phyloP scores from a whole-genome alignment of 495 filamentous ascomycete species.

The Xylaria nigripes region DNA sequence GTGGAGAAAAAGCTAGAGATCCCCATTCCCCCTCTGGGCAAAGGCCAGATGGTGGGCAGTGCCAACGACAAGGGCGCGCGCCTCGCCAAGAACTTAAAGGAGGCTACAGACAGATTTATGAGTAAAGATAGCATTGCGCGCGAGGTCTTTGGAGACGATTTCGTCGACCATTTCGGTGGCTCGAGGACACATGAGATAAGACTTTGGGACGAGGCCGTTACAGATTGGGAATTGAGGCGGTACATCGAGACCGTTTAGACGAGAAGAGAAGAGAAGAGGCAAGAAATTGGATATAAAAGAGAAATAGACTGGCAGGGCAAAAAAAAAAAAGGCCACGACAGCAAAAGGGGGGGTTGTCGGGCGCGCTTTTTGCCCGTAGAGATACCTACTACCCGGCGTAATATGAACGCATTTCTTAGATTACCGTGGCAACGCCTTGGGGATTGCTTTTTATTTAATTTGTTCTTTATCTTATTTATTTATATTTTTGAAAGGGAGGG shows the following conservation, averaged over 20 bases:
- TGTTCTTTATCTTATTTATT: too few relatives aligned
- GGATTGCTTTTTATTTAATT: too few relatives aligned
- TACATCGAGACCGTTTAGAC: slow-evolving; percentile 65
- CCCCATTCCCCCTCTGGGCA: slow-evolving; percentile 70
- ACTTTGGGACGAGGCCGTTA: slow-evolving; percentile 91
- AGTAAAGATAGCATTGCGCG: slow-evolving; percentile 71
- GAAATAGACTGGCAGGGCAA: too few relatives aligned
- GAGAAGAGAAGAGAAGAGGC: background rate
- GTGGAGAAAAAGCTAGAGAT: slow-evolving; percentile 85
- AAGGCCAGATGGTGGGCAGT: slow-evolving; percentile 70
- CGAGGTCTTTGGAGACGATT: slow-evolving; percentile 87
- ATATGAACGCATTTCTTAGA: too few relatives aligned
- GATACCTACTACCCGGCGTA: too few relatives aligned
- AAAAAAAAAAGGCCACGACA: too few relatives aligned
- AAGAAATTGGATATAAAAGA: too few relatives aligned
- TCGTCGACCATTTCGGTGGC: slow-evolving; percentile 91
- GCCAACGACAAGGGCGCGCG: slow-evolving; percentile 56
- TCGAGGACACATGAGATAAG: slow-evolving; percentile 86
- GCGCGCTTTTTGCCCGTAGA: too few relatives aligned
- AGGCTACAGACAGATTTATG: slow-evolving; percentile 71
- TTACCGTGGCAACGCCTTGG: too few relatives aligned
- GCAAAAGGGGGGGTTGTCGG: too few relatives aligned
- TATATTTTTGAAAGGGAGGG: background rate
- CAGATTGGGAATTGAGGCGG: slow-evolving; percentile 74
- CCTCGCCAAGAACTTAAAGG: slow-evolving; percentile 71